Conservation (phyloP, 1,284 basidiomycete genomes). For the Sparassis latifolia region DNA sequence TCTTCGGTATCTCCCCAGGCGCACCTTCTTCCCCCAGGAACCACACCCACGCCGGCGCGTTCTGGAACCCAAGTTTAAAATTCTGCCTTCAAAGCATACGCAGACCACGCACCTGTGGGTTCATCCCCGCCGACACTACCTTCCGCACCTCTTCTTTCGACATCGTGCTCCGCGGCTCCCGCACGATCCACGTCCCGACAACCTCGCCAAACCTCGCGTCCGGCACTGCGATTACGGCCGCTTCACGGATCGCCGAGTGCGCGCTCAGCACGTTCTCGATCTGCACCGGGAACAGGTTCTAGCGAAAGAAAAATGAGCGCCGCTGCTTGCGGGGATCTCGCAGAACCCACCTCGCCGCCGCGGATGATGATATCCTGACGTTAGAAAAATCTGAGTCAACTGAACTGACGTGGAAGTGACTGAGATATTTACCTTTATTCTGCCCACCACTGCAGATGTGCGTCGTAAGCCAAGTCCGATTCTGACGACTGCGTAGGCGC, state of each 20-base stretch:
- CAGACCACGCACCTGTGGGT: constrained; percentile 55
- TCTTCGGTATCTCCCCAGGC: constrained; percentile 68
- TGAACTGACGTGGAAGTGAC: neutral
- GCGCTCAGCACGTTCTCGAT: constrained; percentile 75
- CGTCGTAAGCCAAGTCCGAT: neutral
- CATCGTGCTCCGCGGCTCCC: constrained; percentile 32
- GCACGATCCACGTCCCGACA: constrained; percentile 72
- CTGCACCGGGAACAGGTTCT: constrained; percentile 82
- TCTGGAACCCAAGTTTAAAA: constrained; percentile 33
- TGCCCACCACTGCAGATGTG: constrained; percentile 57
- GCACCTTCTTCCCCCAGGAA: constrained; percentile 64
- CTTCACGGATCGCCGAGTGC: constrained; percentile 62
- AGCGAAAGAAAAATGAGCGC: neutral
- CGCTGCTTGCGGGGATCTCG: neutral
- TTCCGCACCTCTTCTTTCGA: constrained; percentile 46
- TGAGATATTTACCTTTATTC: constrained; percentile 50
- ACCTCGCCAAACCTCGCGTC: constrained; percentile 69
- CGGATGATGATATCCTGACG: constrained; percentile 79
- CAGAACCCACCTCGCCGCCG: constrained; percentile 61
- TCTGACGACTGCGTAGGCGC: constrained; percentile 11
- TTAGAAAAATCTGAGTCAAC: neutral
- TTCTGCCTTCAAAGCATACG: neutral
- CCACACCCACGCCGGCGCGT: constrained; percentile 79
- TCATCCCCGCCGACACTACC: constrained; percentile 54
- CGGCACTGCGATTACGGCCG: constrained; percentile 70